Evolutionary conservation across 139 green algal genomes (phyloP), one percentile per base, ranked within the genome.

Genomic region (Picochlorum sp.): DNA sequence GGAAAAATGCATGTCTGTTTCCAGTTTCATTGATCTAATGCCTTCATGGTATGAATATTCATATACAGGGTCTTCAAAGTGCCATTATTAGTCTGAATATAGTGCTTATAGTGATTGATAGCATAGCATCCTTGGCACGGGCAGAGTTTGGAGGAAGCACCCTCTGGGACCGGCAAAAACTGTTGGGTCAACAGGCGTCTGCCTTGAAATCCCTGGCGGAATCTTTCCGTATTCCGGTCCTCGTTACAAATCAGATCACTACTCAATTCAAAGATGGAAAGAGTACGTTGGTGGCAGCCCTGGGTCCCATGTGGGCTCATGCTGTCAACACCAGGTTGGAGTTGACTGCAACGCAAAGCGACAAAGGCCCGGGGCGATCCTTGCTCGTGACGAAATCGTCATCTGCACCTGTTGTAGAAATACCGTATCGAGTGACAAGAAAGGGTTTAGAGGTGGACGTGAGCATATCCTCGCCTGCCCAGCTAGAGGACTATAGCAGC

Each of bases 241-340:
- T 95, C 3, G 80, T 90, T 5, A 87, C 81, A 13, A 95, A 95
- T 60, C 85, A 92, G 60, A 79, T 88, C 9, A 51, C 38, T 15
- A 85, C 80, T 14, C 62, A 71, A 66, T 68, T 80, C 16, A 24
- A 55, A 6, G 60, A 65, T 67, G 49, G 56, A 49, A 61, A 57
- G 15, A 51, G 24, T 14, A 44, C 65, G n/a, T 37, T 94, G 47
- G 81, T 77, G 8, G 87, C 90, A 9, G 90, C 90, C n/a, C 72
- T 97, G 16, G 90, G 90, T 45, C 83, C 86, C 45, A 86, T 92
- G 61, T 97, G 90, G 90, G 86, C 90, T 7, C 90, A 97, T 71
- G 81, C 75, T 24, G 87, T 97, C 34, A 97, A 97, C 71, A 87
- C 87, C n/a, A 73, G 90, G 1, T 66, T 97, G 15, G 74, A 90